A percentile compares a stretch with the other conserved stretches of the same genome.
These are phyloP conservation scores for Lichtheimia hyalospora DNA, from an alignment of 371 early-diverging fungal species.

Conservation along the genomic window DNA sequence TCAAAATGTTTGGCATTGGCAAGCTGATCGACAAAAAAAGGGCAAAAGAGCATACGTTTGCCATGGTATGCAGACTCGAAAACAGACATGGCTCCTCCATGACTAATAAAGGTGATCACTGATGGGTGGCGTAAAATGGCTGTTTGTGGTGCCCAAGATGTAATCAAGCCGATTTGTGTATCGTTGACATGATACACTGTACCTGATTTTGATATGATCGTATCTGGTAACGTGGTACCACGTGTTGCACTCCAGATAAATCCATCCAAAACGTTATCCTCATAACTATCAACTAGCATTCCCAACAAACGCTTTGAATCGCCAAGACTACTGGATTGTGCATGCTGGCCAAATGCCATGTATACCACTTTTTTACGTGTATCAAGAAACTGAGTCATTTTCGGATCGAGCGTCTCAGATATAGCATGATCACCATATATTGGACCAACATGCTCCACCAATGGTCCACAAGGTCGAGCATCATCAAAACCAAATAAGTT, in stretches of 20 bases:
- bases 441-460: slow-evolving; percentile 38
- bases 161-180: background rate
- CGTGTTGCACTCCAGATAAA: no score
- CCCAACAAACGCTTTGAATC: no score
- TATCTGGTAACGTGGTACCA: no score
- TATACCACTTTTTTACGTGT: slow-evolving; percentile 22
- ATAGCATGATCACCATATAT: slow-evolving; percentile 6
- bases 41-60: slow-evolving; percentile 26
- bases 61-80: slow-evolving; percentile 32
- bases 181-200: no score
- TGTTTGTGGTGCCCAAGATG: slow-evolving; percentile 36
- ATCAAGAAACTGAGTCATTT: slow-evolving; percentile 24
- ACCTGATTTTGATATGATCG: no score
- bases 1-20: background rate
- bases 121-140: slow-evolving; percentile 37
- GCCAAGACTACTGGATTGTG: background rate
- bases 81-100: slow-evolving; percentile 37
- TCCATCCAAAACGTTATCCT: no score
- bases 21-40: slow-evolving; percentile 41
- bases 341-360: slow-evolving; percentile 37
- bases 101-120: slow-evolving; percentile 29
- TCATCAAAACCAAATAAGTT: slow-evolving; percentile 26
- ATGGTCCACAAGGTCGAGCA: slow-evolving; percentile 30
- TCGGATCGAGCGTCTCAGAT: background rate
- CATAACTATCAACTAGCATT: no score